These are phyloP conservation scores for Lasiosphaeria ovina DNA, from an alignment of 495 filamentous ascomycete genomes.

Conservation along the genomic window DNA sequence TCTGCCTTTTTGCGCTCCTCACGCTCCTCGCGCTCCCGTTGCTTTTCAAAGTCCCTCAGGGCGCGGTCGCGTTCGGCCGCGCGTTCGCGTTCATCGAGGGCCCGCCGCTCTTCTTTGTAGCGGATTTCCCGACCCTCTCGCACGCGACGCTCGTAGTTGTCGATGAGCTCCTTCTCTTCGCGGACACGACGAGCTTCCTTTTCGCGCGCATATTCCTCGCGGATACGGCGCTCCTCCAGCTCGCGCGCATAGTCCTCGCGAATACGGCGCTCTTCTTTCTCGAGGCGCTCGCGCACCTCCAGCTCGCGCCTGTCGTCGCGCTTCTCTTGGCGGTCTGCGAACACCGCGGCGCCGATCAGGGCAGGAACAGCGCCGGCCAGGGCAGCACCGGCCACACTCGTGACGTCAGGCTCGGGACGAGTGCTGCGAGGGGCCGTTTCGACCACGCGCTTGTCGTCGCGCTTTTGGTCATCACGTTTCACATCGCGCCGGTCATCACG, in stretches of 20 bases:
- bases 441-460: slow-evolving; percentile 18
- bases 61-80: slow-evolving; percentile 19
- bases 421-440: slow-evolving; percentile 20
- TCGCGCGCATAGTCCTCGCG: slow-evolving; percentile 17
- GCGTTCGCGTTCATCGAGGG: slow-evolving; percentile 24
- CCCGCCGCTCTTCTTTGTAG: slow-evolving; percentile 12
- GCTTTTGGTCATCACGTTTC: slow-evolving; percentile 22
- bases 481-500: slow-evolving; percentile 16
- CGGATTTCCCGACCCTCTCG: slow-evolving; percentile 17
- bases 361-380: slow-evolving; percentile 11
- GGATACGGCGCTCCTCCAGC: slow-evolving; percentile 8
- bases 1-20: slow-evolving; percentile 21
- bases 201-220: slow-evolving; percentile 14
- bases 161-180: slow-evolving; percentile 25
- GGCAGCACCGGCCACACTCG: slow-evolving; percentile 11
- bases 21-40: slow-evolving; percentile 26
- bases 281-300: slow-evolving; percentile 27
- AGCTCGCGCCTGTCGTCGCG: slow-evolving; percentile 21
- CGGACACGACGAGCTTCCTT: slow-evolving; percentile 11
- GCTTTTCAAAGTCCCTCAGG: slow-evolving; percentile 10
- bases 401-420: slow-evolving; percentile 13
- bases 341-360: slow-evolving; percentile 11
- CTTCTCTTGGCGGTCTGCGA: slow-evolving; percentile 12
- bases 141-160: slow-evolving; percentile 17
- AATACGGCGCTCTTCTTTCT: slow-evolving; percentile 23